Conservation (phyloP, 139 green algal genomes). For the Closterium sp. region DNA sequence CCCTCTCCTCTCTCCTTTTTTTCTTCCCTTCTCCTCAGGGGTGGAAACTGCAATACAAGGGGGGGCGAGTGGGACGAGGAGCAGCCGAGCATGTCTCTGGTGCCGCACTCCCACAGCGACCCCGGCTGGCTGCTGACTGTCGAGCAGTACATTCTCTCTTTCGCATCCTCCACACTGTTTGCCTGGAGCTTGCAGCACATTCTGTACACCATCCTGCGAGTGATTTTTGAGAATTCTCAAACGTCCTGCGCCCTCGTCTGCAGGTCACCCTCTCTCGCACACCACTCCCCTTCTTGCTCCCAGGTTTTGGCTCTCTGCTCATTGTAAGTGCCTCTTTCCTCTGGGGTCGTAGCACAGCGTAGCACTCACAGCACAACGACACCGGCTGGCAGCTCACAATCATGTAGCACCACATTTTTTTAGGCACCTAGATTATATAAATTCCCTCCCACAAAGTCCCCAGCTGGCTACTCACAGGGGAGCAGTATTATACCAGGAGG, state of each 20-base stretch:
- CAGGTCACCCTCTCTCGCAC: too few species aligned
- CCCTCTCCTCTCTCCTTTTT: too few species aligned
- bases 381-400: slow-evolving; percentile 28
- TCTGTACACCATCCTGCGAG: slow-evolving; percentile 28
- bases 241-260: too few species aligned
- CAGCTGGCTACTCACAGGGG: too few species aligned
- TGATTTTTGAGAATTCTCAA: too few species aligned
- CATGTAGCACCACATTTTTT: not conserved
- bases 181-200: not conserved
- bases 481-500: not conserved
- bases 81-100: slow-evolving; percentile 39
- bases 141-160: slow-evolving; percentile 23
- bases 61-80: not conserved
- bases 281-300: too few species aligned
- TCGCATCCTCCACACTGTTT: not conserved
- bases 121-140: slow-evolving; percentile 35
- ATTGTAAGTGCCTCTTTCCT: too few species aligned
- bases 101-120: slow-evolving; percentile 49
- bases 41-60: slow-evolving; percentile 35
- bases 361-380: slow-evolving; percentile 40
- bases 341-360: not conserved
- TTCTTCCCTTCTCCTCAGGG: not conserved
- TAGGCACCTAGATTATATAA: too few species aligned
- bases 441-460: too few species aligned
- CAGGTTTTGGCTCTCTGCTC: too few species aligned